These are phyloP conservation scores for Tricholoma bakamatsutake DNA, from an alignment of 768 basidiomycete genomes.

Conservation along the genomic window DNA sequence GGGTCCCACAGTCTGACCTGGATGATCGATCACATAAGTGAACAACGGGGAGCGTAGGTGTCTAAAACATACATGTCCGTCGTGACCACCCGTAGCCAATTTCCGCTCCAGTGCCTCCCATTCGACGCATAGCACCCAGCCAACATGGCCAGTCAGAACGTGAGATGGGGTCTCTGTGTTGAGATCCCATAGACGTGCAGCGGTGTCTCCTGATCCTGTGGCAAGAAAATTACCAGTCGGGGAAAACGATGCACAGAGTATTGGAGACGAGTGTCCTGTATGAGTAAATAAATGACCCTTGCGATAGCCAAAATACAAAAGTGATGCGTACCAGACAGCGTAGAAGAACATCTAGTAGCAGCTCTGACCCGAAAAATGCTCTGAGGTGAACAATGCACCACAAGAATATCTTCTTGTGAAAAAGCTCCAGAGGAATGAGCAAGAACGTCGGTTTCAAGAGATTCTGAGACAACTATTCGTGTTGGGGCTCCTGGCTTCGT, in stretches of 20 bases:
- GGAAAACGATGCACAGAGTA: conserved; percentile 92
- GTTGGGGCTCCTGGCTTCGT: conserved; percentile 54
- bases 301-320: background rate
- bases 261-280: conserved; percentile 85
- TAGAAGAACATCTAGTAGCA: conserved; percentile 91
- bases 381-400: conserved; percentile 90
- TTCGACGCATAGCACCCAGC: conserved; percentile 96
- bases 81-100: conserved; percentile 90
- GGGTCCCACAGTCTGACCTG: conserved; percentile 90
- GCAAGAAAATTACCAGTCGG: conserved; percentile 89
- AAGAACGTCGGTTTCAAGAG: conserved; percentile 78
- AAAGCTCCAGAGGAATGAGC: conserved; percentile 65
- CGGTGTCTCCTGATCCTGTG: conserved; percentile 93
- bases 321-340: conserved; percentile 61
- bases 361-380: conserved; percentile 93
- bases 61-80: conserved; percentile 65
- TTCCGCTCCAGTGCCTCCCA: conserved; percentile 94
- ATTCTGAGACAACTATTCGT: conserved; percentile 77
- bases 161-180: conserved; percentile 89
- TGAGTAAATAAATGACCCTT: background rate
- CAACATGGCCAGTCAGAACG: conserved; percentile 81
- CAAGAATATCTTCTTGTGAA: conserved; percentile 81
- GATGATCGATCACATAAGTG: background rate
- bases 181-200: conserved; percentile 91
- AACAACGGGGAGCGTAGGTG: background rate